phyloP scores from a whole-genome alignment of 176 grass and related monocot genomes.

The Musa beccarii region DNA sequence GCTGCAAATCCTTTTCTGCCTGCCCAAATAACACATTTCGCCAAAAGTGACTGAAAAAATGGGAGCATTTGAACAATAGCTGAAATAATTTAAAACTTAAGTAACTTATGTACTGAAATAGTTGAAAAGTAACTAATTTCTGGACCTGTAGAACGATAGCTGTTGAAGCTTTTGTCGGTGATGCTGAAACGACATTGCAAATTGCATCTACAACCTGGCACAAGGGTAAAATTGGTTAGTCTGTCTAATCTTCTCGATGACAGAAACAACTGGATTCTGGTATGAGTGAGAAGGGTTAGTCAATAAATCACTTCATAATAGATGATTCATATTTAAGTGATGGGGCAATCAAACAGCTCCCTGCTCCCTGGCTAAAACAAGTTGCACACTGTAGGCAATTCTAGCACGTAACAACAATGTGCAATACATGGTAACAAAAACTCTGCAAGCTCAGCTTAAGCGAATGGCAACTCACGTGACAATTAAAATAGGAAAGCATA shows the following conservation, averaged over 20 bases:
- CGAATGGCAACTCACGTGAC: too few species aligned
- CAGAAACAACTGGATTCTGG: neutral
- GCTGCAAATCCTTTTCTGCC: constrained; percentile 91
- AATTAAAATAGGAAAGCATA: too few species aligned
- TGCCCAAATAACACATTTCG: constrained; percentile 39
- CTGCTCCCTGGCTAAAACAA: too few species aligned
- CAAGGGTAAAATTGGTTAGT: neutral
- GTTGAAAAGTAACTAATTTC: constrained; percentile 24
- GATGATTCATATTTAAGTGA: neutral
- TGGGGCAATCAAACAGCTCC: too few species aligned
- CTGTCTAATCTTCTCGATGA: too few species aligned
- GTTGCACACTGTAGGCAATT: too few species aligned
- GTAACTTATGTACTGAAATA: constrained; percentile 3
- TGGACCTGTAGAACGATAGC: constrained; percentile 97
- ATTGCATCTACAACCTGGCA: constrained; percentile 90
- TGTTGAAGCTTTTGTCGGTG: constrained; percentile 85
- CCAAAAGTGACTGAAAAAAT: constrained; percentile 41
- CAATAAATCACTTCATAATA: neutral
- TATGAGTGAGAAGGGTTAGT: neutral
- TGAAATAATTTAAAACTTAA: neutral
- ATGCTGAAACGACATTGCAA: constrained; percentile 95
- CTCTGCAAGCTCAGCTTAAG: too few species aligned
- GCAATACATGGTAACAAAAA: too few species aligned
- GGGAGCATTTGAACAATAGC: neutral
- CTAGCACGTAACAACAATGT: too few species aligned